Evolutionary conservation across 1,284 basidiomycete genomes (phyloP).

Genomic region (Ustilago hordei): DNA sequence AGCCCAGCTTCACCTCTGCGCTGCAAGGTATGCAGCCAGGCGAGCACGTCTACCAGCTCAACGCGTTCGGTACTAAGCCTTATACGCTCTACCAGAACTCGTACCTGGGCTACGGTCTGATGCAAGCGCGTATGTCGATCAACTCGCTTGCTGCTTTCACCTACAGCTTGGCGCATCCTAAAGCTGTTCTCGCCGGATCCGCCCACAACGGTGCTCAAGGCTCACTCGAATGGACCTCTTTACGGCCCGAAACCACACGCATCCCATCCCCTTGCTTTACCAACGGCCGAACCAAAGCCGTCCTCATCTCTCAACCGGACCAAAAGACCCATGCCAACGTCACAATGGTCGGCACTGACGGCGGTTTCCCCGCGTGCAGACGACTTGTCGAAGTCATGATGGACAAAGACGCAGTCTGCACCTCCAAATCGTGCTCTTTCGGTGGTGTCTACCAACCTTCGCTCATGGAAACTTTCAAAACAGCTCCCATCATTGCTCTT

Average conservation of each 20-base stretch:
- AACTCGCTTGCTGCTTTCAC: constrained; percentile 92
- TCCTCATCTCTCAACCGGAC: constrained; percentile 79
- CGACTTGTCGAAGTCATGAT: constrained; percentile 88
- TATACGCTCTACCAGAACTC: constrained; percentile 69
- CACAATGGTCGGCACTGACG: constrained; percentile 71
- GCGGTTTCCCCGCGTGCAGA: constrained; percentile 87
- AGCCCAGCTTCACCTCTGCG: constrained; percentile 75
- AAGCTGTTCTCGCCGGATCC: constrained; percentile 45
- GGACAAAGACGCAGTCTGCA: constrained; percentile 92
- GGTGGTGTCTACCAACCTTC: constrained; percentile 97
- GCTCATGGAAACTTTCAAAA: constrained; percentile 84
- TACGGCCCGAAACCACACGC: constrained; percentile 62
- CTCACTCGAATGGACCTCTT: constrained; percentile 64
- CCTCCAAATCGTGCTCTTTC: constrained; percentile 88
- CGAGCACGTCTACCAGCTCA: constrained; percentile 91
- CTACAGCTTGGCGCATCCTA: constrained; percentile 73
- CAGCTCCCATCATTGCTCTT: constrained; percentile 67
- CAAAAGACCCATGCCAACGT: constrained; percentile 57
- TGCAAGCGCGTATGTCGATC: constrained; percentile 86
- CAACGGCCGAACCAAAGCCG: constrained; percentile 75
- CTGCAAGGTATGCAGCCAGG: constrained; percentile 78
- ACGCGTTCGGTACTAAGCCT: constrained; percentile 58
- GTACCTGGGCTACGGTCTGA: constrained; percentile 89
- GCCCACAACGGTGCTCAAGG: constrained; percentile 34
- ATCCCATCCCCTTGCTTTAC: constrained; percentile 86